Conservation (phyloP, 192 early-diverging fungal species). For the Lobosporangium transversale region DNA sequence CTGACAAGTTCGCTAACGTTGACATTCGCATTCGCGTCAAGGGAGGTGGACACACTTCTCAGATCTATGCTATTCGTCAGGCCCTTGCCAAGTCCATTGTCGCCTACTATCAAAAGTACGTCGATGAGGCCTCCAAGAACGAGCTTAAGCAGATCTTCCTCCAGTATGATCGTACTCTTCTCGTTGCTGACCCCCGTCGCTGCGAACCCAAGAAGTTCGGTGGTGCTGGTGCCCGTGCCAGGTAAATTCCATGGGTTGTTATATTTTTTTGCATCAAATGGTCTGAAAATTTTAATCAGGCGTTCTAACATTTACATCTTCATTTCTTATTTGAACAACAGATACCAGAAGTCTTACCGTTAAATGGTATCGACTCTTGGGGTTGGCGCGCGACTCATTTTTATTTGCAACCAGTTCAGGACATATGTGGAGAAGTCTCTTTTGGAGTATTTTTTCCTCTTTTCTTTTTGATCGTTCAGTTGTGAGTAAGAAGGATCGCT, state of each 20-base stretch:
- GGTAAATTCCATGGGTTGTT: too few relatives aligned
- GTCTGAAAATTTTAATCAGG: too few relatives aligned
- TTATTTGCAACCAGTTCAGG: slow-evolving; percentile 21
- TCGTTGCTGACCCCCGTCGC: slow-evolving; percentile 98
- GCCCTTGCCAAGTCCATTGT: slow-evolving; percentile 99
- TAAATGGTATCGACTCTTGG: slow-evolving; percentile 41
- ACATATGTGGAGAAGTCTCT: background rate
- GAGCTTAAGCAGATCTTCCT: slow-evolving; percentile 92
- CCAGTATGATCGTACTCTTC: slow-evolving; percentile 94
- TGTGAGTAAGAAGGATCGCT: background rate
- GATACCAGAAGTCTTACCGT: slow-evolving; percentile 58
- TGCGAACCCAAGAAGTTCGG: slow-evolving; percentile 99
- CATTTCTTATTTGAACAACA: slow-evolving; percentile 2
- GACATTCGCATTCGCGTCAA: slow-evolving; percentile 97
- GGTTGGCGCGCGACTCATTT: slow-evolving; percentile 24
- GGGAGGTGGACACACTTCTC: slow-evolving; percentile 97
- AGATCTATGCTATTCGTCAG: slow-evolving; percentile 99
- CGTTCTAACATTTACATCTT: too few relatives aligned
- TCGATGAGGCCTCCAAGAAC: slow-evolving; percentile 99
- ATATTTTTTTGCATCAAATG: too few relatives aligned
- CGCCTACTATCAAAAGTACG: slow-evolving; percentile 99
- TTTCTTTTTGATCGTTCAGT: slow-evolving; percentile 1
- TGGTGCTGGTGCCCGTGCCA: slow-evolving; percentile 98
- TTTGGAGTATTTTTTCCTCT: background rate
- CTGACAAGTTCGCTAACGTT: slow-evolving; percentile 95